Evolutionary conservation across 2,329 filamentous ascomycete genomes (phyloP), one percentile per base, ranked within the genome.

Genomic region (Xylariaceae sp.): DNA sequence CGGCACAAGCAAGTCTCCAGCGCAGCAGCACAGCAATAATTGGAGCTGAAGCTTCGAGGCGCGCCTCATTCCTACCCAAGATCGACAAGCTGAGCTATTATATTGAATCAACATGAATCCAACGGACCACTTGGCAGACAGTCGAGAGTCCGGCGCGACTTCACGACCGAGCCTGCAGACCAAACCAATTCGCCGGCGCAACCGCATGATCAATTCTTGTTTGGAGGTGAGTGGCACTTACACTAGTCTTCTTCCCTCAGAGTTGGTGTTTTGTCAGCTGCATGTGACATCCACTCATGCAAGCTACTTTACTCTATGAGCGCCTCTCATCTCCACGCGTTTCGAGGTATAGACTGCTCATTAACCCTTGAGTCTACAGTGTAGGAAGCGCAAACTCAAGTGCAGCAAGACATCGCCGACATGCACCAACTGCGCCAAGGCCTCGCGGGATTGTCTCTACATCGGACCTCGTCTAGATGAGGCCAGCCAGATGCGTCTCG

Each of bases 371-470:
- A 13, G 10, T 5, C 20, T 47, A 10, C n/a, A 60, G 62, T 91
- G 87, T 67, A 81, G 89, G 32, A 82, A 88, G 18, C 81, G 89
- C 33, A 93, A 93, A 72, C 76, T 92, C 50, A 90, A 89, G 69
- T 93, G 89, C 73, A 86, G 90, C 74, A 91, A 89, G 67, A 67
- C 67, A 72, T 77, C 70, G 16, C 81, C 87, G 44, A 87, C 89
- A 55, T 93, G 89, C 67, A 78, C 78, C 59, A 89, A 89, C 70
- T 88, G 85, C 70, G 73, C 73, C 58, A 81, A 80, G 62, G 78
- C 79, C 26, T 74, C 69, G 18, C 75, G 80, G 20, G 79, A 82
- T 16, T 84, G 81, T 61, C 66, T 88, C 30, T 90, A 88, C 66
- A 77, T 91, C 29, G 82, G 84, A 2, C 81, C 84, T 0, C 81